Evolutionary conservation across 106 monocot species (phyloP), one percentile per base, ranked within the genome.

Genomic region (Triglochin maritima): DNA sequence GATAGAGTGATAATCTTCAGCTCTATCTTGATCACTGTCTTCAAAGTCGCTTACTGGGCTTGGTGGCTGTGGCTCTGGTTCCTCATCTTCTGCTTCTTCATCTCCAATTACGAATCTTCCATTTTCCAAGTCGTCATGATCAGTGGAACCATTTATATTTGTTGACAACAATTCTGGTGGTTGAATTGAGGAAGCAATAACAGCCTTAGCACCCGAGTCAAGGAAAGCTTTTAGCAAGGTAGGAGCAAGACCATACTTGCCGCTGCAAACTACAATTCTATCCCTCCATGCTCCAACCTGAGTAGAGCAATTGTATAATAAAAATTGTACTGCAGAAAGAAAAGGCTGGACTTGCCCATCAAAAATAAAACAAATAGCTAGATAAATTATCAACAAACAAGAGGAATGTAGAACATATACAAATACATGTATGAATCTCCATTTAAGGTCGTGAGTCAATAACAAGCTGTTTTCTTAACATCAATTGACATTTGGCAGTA

Each of bases 211-310:
- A 47, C 98, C 92, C 7, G 86, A 88, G 75, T 98, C 86, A 3
- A 98, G 68, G 57, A 98, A 89, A 5, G 98, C 88, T 69, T 98
- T 98, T 56, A 87, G 58, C 72, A 98, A 47, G 53, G 66, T 74
- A 7, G 84, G 70, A 56, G 82, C 13, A 54, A 84, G 84, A 6
- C 98, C 82, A 63, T 74, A 84, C 68, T 76, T 92, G 13, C 92
- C 98, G 4, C 80, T 92, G 80, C 79, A 88, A 14, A 98, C 81
- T 44, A 98, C 77, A 42, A 92, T 92, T 79, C 98, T 71, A 49
- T 89, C 98, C 66, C 92, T 88, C 98, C 98, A 98, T 64, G 82
- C 78, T 41, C 98, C 92, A 51, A 84, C 86, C 98, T 98, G 82
- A 3, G 67, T 61, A 47, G 47, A 11, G 3, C 16, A 60, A 49